Conservation (phyloP, 371 early-diverging fungal genomes). For the Mortierella sp. region DNA sequence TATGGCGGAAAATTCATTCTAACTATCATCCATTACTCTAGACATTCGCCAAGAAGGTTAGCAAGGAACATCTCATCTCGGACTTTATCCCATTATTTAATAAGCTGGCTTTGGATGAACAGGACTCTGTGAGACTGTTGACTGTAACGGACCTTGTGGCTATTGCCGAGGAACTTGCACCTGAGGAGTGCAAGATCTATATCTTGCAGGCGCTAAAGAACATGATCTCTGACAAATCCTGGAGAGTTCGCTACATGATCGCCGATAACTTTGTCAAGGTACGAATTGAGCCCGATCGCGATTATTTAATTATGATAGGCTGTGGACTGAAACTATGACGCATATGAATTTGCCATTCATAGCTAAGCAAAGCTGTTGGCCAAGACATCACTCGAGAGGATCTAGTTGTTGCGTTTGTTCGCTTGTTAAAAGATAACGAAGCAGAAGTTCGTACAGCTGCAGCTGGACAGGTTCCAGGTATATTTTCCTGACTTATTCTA, state of each 20-base stretch:
- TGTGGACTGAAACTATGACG: neutral
- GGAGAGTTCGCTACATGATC: slow-evolving; percentile 98
- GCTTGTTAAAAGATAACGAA: slow-evolving; percentile 92
- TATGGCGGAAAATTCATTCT: too few species aligned
- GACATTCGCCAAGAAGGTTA: slow-evolving; percentile 75
- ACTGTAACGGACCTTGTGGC: slow-evolving; percentile 93
- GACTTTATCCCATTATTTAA: slow-evolving; percentile 87
- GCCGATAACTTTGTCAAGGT: slow-evolving; percentile 96
- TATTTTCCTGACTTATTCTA: slow-evolving; percentile 1
- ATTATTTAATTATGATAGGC: neutral
- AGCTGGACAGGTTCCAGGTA: slow-evolving; percentile 88
- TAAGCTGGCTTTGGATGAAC: slow-evolving; percentile 86
- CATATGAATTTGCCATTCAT: neutral
- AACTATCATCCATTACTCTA: slow-evolving; percentile 24
- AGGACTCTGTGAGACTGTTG: slow-evolving; percentile 97
- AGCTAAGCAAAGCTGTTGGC: slow-evolving; percentile 88
- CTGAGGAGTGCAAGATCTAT: slow-evolving; percentile 81
- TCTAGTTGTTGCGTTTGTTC: slow-evolving; percentile 79
- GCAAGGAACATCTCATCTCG: slow-evolving; percentile 78
- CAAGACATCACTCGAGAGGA: slow-evolving; percentile 80
- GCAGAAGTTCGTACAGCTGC: slow-evolving; percentile 98
- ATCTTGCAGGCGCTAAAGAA: slow-evolving; percentile 79
- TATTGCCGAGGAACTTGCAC: slow-evolving; percentile 83
- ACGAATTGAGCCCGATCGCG: slow-evolving; percentile 8
- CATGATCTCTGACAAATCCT: slow-evolving; percentile 92